phyloP scores from a whole-genome alignment of 2,329 filamentous ascomycete species.

The Aspergillus sp. region DNA sequence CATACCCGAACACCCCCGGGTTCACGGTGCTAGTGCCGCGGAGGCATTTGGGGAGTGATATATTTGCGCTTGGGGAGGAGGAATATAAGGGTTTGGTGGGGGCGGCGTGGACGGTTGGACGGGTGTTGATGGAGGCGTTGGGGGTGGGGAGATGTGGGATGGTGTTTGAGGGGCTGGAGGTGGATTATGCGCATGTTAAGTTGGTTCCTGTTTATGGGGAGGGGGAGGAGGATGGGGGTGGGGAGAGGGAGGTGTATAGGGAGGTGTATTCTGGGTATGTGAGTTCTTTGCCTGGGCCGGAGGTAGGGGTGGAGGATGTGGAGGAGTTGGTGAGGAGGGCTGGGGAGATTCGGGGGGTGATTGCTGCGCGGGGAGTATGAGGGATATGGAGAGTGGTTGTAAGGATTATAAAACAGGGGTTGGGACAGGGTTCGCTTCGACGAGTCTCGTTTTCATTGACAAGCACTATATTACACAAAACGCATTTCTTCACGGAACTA shows the following conservation, averaged over 20 bases:
- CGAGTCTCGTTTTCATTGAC: slow-evolving; percentile 5
- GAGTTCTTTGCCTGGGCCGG: slow-evolving; percentile 5
- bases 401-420: too few relatives aligned
- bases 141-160: slow-evolving; percentile 1
- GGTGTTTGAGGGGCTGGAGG: slow-evolving; percentile 11
- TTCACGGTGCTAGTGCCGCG: slow-evolving; percentile 9
- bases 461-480: slow-evolving; percentile 11
- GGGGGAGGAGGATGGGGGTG: neutral
- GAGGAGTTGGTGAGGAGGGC: neutral
- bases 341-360: neutral
- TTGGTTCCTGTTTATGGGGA: neutral
- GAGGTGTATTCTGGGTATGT: slow-evolving; percentile 3
- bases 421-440: neutral
- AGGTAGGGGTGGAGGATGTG: neutral
- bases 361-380: neutral
- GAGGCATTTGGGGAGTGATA: slow-evolving; percentile 1
- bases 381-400: neutral
- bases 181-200: slow-evolving; percentile 11
- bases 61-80: neutral
- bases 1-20: slow-evolving; percentile 2
- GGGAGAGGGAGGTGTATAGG: neutral
- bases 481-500: neutral
- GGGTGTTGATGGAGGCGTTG: slow-evolving; percentile 1
- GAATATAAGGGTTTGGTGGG: neutral
- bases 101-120: neutral